These are phyloP conservation scores for Persicaria maculosa DNA, from an alignment of 148 eudicot genomes.

Conservation along the genomic window DNA sequence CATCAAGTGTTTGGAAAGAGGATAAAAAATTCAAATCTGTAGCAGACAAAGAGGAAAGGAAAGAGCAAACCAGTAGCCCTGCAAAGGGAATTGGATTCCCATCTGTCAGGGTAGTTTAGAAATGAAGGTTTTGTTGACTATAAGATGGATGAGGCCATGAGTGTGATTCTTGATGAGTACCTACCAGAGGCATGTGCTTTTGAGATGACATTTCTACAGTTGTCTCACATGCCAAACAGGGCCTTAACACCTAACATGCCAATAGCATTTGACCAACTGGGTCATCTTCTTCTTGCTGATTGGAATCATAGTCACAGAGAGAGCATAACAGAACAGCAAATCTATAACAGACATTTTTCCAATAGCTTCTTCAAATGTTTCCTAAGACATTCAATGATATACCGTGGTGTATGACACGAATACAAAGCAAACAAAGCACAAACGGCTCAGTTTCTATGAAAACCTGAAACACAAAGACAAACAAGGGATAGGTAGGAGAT, in stretches of 20 bases:
- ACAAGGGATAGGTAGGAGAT: slow-evolving; percentile 5
- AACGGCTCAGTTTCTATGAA: background rate
- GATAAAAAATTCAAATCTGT: background rate
- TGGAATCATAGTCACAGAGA: background rate
- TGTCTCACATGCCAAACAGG: background rate
- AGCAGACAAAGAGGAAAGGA: background rate
- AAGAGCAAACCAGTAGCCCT: background rate
- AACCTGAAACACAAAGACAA: slow-evolving; percentile 3
- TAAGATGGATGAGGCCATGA: too few species aligned
- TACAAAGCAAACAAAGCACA: background rate
- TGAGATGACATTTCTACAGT: background rate
- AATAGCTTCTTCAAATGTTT: slow-evolving; percentile 9
- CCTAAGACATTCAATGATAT: slow-evolving; percentile 3
- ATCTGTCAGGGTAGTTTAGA: background rate
- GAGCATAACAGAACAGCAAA: background rate
- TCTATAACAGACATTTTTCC: slow-evolving; percentile 4
- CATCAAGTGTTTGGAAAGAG: background rate
- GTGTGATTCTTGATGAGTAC: background rate
- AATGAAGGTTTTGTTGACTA: background rate
- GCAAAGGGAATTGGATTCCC: background rate
- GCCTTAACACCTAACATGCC: background rate
- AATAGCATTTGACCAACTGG: background rate
- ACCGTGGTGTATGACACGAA: background rate
- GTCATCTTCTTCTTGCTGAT: background rate
- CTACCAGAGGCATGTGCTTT: slow-evolving; percentile 3